phyloP scores from a whole-genome alignment of 169 alveolate species.

The Plasmodium reichenowi region DNA sequence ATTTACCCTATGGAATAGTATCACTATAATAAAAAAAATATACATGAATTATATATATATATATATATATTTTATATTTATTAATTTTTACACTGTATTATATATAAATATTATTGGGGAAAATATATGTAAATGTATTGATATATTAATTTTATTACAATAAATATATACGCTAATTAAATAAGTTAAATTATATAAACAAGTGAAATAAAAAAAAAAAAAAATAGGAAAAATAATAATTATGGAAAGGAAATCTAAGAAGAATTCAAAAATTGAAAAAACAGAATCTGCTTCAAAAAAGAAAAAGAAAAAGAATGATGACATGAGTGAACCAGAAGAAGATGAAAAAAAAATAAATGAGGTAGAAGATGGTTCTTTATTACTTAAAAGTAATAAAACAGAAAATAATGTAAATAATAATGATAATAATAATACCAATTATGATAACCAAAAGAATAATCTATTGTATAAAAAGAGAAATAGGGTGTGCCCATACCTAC shows the following conservation, averaged over 20 bases:
- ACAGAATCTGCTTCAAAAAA: not conserved
- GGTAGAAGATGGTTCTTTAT: not conserved
- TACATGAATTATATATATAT: no score
- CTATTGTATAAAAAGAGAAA: conserved; percentile 1
- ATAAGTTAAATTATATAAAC: not conserved
- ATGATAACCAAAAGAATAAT: not conserved
- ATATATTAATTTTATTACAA: not conserved
- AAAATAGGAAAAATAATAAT: not conserved
- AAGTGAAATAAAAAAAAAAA: not conserved
- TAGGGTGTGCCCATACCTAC: conserved; percentile 94
- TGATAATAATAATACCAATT: not conserved
- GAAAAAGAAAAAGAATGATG: conserved; percentile 8
- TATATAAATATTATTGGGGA: no score
- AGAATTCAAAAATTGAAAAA: conserved; percentile 13
- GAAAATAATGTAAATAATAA: not conserved
- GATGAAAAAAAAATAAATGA: not conserved
- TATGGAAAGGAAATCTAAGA: conserved; percentile 7
- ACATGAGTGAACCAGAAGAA: not conserved
- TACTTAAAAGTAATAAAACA: not conserved
- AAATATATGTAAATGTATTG: no score
- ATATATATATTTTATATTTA: no score
- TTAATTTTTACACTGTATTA: no score
- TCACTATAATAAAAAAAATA: no score
- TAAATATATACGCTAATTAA: not conserved
- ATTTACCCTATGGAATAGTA: no score